A percentile compares a stretch with the other conserved stretches of the same genome.
Conservation (phyloP, 2,329 filamentous ascomycete species). For the Myriosclerotinia duriaeana region DNA sequence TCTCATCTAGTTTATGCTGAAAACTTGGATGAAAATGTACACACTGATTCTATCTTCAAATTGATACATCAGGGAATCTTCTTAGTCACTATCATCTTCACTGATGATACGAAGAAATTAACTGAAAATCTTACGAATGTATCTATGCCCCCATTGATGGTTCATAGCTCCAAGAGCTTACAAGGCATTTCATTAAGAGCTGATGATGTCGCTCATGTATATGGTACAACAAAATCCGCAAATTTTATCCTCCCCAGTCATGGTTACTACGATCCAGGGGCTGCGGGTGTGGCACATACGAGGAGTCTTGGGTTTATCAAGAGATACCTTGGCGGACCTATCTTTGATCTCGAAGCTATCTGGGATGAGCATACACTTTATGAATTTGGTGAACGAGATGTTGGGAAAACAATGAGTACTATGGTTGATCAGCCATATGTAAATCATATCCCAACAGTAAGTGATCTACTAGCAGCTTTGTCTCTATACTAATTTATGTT, state of each 20-base stretch:
- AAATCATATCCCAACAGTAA: conserved; percentile 70
- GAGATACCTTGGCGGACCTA: conserved; percentile 59
- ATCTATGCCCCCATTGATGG: conserved; percentile 16
- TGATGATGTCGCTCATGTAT: conserved; percentile 21
- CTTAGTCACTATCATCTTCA: conserved; percentile 6
- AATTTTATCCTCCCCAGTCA: conserved; percentile 32
- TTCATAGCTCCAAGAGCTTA: conserved; percentile 10
- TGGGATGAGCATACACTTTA: conserved; percentile 77
- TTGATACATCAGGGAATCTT: conserved; percentile 6
- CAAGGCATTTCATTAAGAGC: neutral
- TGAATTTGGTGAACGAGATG: conserved; percentile 67
- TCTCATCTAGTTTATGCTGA: conserved; percentile 19
- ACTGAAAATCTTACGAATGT: neutral
- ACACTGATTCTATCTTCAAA: conserved; percentile 4
- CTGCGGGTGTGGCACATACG: conserved; percentile 59
- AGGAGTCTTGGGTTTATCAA: conserved; percentile 66
- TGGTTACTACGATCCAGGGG: conserved; percentile 45
- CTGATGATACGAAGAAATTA: neutral
- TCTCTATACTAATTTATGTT: neutral
- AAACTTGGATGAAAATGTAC: neutral
- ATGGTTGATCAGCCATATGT: conserved; percentile 81
- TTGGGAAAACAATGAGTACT: conserved; percentile 72
- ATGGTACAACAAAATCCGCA: conserved; percentile 20
- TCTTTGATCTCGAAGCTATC: conserved; percentile 72
- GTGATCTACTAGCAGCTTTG: conserved; percentile 29